Percentiles rank a stretch among this genome's conserved stretches.
These are phyloP conservation scores for Rutstroemia sp. DNA, from an alignment of 2,329 filamentous ascomycete species.

Conservation along the genomic window DNA sequence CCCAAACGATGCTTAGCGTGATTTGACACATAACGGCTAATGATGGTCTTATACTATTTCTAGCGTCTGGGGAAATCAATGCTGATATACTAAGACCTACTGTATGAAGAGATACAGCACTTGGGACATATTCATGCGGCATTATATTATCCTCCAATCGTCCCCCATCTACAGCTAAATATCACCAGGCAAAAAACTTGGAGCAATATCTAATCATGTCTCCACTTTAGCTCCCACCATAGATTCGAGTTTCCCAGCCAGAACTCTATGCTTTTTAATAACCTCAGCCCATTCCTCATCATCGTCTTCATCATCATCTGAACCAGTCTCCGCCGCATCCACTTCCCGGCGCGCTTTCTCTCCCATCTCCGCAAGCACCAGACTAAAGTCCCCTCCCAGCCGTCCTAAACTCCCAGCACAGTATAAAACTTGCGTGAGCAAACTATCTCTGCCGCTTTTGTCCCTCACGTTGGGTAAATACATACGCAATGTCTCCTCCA, in stretches of 20 bases:
- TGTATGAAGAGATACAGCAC: neutral
- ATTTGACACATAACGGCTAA: neutral
- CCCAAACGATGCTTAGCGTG: neutral
- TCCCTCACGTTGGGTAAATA: slow-evolving; percentile 82
- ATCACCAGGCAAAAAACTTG: neutral
- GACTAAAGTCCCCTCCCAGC: slow-evolving; percentile 85
- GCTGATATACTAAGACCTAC: neutral
- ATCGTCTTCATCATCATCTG: slow-evolving; percentile 34
- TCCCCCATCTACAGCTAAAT: neutral
- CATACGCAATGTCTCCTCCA: slow-evolving; percentile 65
- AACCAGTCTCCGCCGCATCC: slow-evolving; percentile 32
- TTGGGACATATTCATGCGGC: neutral
- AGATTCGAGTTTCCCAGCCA: slow-evolving; percentile 71
- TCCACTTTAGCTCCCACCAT: slow-evolving; percentile 43
- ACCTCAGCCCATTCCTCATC: slow-evolving; percentile 75
- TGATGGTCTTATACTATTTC: neutral
- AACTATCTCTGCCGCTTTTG: slow-evolving; percentile 71
- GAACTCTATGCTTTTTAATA: slow-evolving; percentile 76
- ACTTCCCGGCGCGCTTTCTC: slow-evolving; percentile 30
- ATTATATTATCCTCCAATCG: neutral
- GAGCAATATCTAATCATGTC: neutral
- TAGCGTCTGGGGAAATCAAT: neutral
- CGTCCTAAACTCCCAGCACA: slow-evolving; percentile 86
- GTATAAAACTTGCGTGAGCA: slow-evolving; percentile 88
- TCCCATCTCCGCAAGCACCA: slow-evolving; percentile 63